phyloP scores from a whole-genome alignment of 2,329 filamentous ascomycete genomes.

The Claviceps pazoutovae region DNA sequence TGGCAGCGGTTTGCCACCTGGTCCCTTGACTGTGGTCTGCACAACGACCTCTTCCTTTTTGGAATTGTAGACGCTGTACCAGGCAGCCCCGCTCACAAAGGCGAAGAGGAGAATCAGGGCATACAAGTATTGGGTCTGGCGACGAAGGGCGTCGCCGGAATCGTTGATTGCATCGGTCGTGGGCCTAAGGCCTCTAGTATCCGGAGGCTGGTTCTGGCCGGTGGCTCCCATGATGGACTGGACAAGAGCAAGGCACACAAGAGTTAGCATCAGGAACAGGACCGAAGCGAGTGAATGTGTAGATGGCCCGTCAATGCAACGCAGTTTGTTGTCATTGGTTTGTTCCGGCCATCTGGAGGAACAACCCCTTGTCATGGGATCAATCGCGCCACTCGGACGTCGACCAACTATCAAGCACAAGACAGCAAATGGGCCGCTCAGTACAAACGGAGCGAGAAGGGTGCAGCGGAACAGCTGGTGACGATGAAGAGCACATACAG shows the following conservation, averaged over 20 bases:
- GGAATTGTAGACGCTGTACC: slow-evolving; percentile 38
- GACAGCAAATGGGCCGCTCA: background rate
- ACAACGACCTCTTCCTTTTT: slow-evolving; percentile 34
- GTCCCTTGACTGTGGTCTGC: slow-evolving; percentile 48
- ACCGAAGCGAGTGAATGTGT: background rate
- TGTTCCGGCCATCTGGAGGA: background rate
- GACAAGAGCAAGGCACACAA: background rate
- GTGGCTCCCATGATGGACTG: slow-evolving; percentile 23
- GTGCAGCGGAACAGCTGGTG: background rate
- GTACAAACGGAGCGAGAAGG: background rate
- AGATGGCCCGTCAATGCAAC: background rate
- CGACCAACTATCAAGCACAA: background rate
- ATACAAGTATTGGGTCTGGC: slow-evolving; percentile 36
- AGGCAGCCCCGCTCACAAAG: slow-evolving; percentile 36
- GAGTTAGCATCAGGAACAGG: background rate
- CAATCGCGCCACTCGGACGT: background rate
- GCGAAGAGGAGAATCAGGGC: slow-evolving; percentile 36
- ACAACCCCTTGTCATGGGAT: background rate
- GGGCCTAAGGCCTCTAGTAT: slow-evolving; percentile 11
- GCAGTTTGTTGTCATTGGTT: background rate
- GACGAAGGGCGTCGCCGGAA: slow-evolving; percentile 28
- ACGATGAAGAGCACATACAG: slow-evolving; percentile 10
- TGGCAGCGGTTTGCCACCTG: slow-evolving; percentile 80
- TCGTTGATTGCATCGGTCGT: slow-evolving; percentile 13
- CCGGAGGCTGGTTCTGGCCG: slow-evolving; percentile 18